Evolutionary conservation across 2,329 filamentous ascomycete genomes (phyloP), one percentile per base, ranked within the genome.

Genomic region (Botrytis paeoniae): DNA sequence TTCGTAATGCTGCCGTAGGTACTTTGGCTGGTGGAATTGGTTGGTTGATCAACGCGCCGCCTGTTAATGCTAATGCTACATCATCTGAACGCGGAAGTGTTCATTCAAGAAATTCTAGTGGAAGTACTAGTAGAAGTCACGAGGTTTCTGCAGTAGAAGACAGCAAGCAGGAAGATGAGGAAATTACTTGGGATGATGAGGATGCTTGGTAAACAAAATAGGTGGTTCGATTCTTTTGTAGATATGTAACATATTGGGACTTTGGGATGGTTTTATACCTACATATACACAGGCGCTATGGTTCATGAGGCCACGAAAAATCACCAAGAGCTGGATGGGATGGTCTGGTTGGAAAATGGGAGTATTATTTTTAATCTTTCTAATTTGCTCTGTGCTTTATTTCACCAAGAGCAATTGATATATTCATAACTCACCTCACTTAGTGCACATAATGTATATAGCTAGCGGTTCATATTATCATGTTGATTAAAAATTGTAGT

Each of bases 11-110:
- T 51, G 90, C 90, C 14, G 89, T 91, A 72, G 89, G 89, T n/a
- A 90, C 89, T 1, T 80, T 92, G 64, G 90, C 90, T 4, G 89
- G 88, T 61, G 88, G 90, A 29, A 87, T 92, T 37, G 89, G 90
- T 0, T 92, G 90, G 90, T 80, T 92, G 64, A 86, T 92, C 73
- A 89, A 88, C 10, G 90, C 89, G 4, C 85, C 85, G 12, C 37
- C 65, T 20, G 45, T 68, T 16, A 37, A 57, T n/a, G 4, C 35
- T 16, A 68, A n/a, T 43, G 65, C 37, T 57, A 37, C 25, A 68
- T 43, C 65, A 39, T 57, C 65, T 57, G 65, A 41, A 32, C 35
- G 25, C 22, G 65, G n/a, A 32, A 57, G 39, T 29, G 18, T 14
- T 10, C 48, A 57, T 57, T 68, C 65, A 16, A 57, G 48, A 20